Evolutionary conservation across 164 flowering plant species (phyloP).

Genomic region (Magnolia sinica): DNA sequence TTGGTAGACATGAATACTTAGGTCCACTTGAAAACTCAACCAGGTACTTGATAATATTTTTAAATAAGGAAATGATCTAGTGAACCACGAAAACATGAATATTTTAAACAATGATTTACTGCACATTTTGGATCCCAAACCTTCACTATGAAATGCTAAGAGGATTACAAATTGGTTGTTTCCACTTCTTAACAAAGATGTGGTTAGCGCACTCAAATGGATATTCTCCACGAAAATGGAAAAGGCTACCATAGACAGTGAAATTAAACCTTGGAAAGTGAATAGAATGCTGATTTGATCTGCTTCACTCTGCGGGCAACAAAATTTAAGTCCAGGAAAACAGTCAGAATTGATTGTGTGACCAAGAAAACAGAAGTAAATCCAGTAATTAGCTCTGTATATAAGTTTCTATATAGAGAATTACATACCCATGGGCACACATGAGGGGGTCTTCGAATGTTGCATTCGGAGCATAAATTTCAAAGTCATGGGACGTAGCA

Average conservation of each 20-base stretch:
- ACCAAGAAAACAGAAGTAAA: neutral
- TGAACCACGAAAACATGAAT: too few species aligned
- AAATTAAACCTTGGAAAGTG: conserved; percentile 55
- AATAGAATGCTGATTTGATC: conserved; percentile 85
- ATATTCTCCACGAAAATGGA: neutral
- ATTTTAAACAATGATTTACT: too few species aligned
- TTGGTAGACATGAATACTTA: too few species aligned
- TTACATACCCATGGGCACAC: conserved; percentile 65
- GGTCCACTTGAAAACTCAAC: too few species aligned
- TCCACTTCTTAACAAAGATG: neutral
- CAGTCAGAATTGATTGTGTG: neutral
- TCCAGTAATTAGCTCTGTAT: neutral
- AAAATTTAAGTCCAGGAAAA: neutral
- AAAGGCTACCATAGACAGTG: neutral
- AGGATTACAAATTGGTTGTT: neutral
- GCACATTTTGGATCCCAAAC: too few species aligned
- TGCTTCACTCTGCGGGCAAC: conserved; percentile 61
- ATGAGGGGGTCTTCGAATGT: conserved; percentile 84
- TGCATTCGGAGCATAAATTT: conserved; percentile 75
- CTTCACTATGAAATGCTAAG: neutral
- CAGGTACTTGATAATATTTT: too few species aligned
- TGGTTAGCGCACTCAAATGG: conserved; percentile 3
- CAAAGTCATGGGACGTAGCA: conserved; percentile 65
- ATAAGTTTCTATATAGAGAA: neutral
- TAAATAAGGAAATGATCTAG: too few species aligned